Base-by-base conservation (phyloP, 2,329 filamentous ascomycete genomes). In the Cladobotryum protrusum region DNA sequence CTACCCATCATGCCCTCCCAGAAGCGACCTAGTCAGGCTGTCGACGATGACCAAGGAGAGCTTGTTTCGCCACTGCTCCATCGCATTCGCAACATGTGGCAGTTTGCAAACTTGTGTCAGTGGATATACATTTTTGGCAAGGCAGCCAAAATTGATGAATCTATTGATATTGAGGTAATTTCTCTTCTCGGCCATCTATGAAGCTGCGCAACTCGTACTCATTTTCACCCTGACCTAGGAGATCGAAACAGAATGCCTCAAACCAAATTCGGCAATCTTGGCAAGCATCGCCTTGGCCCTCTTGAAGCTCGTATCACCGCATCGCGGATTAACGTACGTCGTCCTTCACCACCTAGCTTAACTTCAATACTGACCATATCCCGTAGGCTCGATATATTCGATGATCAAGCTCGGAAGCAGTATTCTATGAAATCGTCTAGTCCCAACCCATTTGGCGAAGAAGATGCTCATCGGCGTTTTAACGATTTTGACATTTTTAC, bases 71-170 rank as follows among this genome's bases (percentile, higher is more conserved):
- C 17, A 19, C 37, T 41, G 37, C 37, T 41, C 11, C 17, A 17
- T 12, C 83, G 77, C 57, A 79, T 97, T 58, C 83, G 92, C 55
- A 93, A 88, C 65, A 90, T 88, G 78, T 97, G 92, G 91, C 87
- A 96, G 68, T 96, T 97, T 69, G 89, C 92, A 54, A 92, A 90
- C 62, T 73, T 97, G 7, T 90, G 86, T 71, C 92, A 99, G 70
- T 99, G 90, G 79, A 88, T 97, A 54, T 87, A 85, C 66, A 81
- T 92, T 37, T 99, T 99, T 67, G 91, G 92, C 54, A 84, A 86
- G 61, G 84, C 84, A 40, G 84, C 95, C 66, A 96, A 95, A 72
- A 87, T 97, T 57, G 86, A 93, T 60, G 87, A 95, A 55, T 83
- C 86, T 63, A 78, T 96, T 55, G 89, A 92, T 63, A 87, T 96